phyloP scores from a whole-genome alignment of 108 stramenopile genomes.

The Parietichytrium sp. region DNA sequence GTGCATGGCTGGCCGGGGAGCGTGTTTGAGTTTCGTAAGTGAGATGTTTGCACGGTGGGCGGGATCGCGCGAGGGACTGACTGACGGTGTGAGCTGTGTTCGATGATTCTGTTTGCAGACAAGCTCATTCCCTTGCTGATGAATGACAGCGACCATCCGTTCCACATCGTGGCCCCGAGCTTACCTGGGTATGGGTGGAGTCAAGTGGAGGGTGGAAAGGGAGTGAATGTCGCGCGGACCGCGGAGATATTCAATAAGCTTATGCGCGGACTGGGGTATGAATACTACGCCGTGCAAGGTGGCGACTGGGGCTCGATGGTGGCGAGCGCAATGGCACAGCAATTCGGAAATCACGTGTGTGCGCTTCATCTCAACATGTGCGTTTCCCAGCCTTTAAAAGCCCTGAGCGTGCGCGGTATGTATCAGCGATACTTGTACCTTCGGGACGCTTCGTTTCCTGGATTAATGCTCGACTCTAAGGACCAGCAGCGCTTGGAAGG shows the following conservation, averaged over 20 bases:
- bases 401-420: background rate
- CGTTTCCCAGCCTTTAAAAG: too few relatives aligned
- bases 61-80: too few relatives aligned
- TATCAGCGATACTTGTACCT: too few relatives aligned
- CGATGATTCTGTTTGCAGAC: too few relatives aligned
- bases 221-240: background rate
- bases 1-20: conserved; percentile 37
- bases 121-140: background rate
- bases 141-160: background rate
- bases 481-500: background rate
- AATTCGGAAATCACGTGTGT: background rate
- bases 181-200: conserved; percentile 29
- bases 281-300: background rate
- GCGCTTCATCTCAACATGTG: conserved; percentile 19
- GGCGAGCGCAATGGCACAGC: background rate
- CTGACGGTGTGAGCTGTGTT: too few relatives aligned
- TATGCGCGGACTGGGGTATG: background rate
- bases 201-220: too few relatives aligned
- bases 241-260: conserved; percentile 6
- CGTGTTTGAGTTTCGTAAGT: background rate
- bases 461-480: background rate
- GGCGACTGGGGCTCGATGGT: conserved; percentile 31
- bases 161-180: conserved; percentile 34
- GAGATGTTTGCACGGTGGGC: too few relatives aligned
- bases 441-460: background rate